Evolutionary conservation across 2,329 filamentous ascomycete genomes (phyloP).

Genomic region (Fusarium incarnatum): DNA sequence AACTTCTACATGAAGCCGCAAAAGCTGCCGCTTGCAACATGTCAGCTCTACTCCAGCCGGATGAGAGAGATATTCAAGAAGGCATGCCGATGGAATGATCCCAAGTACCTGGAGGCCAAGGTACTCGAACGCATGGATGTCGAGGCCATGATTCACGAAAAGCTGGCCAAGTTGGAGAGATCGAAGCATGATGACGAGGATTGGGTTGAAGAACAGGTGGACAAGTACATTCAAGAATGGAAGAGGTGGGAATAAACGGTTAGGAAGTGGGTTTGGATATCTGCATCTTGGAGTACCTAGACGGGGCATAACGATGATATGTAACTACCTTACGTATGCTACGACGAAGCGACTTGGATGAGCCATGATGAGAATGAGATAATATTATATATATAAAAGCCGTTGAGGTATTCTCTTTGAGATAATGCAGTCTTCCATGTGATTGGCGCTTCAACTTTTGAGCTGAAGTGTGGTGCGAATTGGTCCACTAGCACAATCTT

Average conservation of each 20-base stretch:
- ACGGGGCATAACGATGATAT: constrained; percentile 35
- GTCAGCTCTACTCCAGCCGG: constrained; percentile 82
- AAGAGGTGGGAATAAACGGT: constrained; percentile 64
- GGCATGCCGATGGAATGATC: constrained; percentile 74
- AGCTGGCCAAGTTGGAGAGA: constrained; percentile 59
- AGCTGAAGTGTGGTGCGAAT: not conserved
- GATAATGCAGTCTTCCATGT: not conserved
- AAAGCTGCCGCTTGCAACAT: constrained; percentile 67
- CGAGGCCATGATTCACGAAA: constrained; percentile 69
- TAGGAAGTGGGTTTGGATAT: constrained; percentile 17
- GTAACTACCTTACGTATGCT: constrained; percentile 36
- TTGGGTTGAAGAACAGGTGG: constrained; percentile 58
- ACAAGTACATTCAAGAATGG: constrained; percentile 67
- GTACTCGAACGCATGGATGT: constrained; percentile 69
- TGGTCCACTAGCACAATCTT: not conserved
- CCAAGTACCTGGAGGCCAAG: constrained; percentile 69
- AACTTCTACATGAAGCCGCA: constrained; percentile 73
- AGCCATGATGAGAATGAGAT: constrained; percentile 36
- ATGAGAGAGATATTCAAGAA: constrained; percentile 81
- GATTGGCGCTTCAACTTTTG: not conserved
- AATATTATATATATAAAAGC: constrained; percentile 13
- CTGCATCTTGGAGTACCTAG: constrained; percentile 38
- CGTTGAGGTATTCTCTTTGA: not conserved
- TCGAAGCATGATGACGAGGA: constrained; percentile 49
- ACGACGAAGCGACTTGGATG: constrained; percentile 27